phyloP scores from a whole-genome alignment of 805 yeast genomes.

The Pichia ethanolica region DNA sequence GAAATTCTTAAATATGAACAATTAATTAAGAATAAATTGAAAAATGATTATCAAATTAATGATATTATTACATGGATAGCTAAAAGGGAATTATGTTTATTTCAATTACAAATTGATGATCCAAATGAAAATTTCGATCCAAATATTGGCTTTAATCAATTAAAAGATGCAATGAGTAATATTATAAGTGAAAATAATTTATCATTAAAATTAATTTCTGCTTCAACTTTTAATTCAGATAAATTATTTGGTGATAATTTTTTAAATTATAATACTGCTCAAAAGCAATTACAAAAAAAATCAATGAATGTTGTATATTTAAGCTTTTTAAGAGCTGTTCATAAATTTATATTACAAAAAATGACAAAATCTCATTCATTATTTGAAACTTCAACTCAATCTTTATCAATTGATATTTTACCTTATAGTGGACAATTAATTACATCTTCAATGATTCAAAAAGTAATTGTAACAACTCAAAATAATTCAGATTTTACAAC shows the following conservation, averaged over 20 bases:
- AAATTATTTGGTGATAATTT: constrained; percentile 15
- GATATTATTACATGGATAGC: constrained; percentile 26
- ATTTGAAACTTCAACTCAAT: constrained; percentile 16
- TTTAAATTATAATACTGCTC: constrained; percentile 1
- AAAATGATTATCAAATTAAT: constrained; percentile 22
- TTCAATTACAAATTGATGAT: constrained; percentile 20
- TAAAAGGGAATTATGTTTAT: constrained; percentile 26
- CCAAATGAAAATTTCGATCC: constrained; percentile 5
- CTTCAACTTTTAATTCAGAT: constrained; percentile 23
- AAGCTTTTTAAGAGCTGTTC: constrained; percentile 43
- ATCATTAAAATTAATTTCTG: constrained; percentile 20
- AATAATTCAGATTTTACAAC: not conserved
- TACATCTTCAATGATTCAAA: constrained; percentile 21
- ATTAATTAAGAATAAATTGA: constrained; percentile 19
- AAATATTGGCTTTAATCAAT: constrained; percentile 23
- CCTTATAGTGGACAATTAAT: constrained; percentile 46
- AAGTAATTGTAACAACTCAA: constrained; percentile 2
- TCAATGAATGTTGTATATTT: constrained; percentile 32
- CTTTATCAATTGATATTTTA: constrained; percentile 29
- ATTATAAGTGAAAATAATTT: constrained; percentile 23
- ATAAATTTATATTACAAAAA: constrained; percentile 30
- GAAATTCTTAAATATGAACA: constrained; percentile 23
- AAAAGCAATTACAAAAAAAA: constrained; percentile 14
- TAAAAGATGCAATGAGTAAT: constrained; percentile 27
- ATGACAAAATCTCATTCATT: constrained; percentile 16